phyloP scores from a whole-genome alignment of 139 green algal genomes.

The Tetratostichococcus sp. region DNA sequence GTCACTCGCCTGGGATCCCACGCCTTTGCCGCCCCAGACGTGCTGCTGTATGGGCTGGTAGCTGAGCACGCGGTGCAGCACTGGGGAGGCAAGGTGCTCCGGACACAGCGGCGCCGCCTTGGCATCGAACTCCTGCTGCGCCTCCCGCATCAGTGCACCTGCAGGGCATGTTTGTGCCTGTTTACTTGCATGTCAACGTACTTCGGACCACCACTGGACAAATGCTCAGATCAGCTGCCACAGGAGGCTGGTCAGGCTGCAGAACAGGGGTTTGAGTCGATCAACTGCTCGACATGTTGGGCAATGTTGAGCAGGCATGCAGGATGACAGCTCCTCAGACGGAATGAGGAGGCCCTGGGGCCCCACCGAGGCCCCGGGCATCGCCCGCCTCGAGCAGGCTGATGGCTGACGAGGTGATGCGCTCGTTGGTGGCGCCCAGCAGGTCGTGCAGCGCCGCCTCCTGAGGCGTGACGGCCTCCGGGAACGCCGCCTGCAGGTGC shows the following conservation, averaged over 20 bases:
- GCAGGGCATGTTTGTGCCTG: too few relatives aligned
- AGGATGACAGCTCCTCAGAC: too few relatives aligned
- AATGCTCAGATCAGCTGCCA: too few relatives aligned
- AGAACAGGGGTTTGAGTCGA: too few relatives aligned
- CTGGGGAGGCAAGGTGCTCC: constrained; percentile 52
- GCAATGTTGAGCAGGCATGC: too few relatives aligned
- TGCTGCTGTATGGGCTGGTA: constrained; percentile 39
- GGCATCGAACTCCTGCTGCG: constrained; percentile 54
- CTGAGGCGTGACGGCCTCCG: constrained; percentile 5
- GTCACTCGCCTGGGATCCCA: constrained; percentile 43
- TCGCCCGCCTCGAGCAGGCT: constrained; percentile 40
- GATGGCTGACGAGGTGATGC: constrained; percentile 30
- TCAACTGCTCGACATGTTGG: too few relatives aligned
- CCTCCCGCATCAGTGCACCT: constrained; percentile 49
- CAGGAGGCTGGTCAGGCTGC: too few relatives aligned
- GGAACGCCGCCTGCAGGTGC: constrained; percentile 56
- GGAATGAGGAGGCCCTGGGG: too few relatives aligned
- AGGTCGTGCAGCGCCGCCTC: constrained; percentile 40
- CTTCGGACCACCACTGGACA: too few relatives aligned
- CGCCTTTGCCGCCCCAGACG: constrained; percentile 66
- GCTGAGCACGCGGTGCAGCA: constrained; percentile 55
- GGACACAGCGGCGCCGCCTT: constrained; percentile 50
- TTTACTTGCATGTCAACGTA: too few relatives aligned
- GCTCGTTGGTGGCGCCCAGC: constrained; percentile 45
- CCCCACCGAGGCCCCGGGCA: constrained; percentile 23